phyloP scores from a whole-genome alignment of 495 filamentous ascomycete genomes.

The Neurospora sp. region DNA sequence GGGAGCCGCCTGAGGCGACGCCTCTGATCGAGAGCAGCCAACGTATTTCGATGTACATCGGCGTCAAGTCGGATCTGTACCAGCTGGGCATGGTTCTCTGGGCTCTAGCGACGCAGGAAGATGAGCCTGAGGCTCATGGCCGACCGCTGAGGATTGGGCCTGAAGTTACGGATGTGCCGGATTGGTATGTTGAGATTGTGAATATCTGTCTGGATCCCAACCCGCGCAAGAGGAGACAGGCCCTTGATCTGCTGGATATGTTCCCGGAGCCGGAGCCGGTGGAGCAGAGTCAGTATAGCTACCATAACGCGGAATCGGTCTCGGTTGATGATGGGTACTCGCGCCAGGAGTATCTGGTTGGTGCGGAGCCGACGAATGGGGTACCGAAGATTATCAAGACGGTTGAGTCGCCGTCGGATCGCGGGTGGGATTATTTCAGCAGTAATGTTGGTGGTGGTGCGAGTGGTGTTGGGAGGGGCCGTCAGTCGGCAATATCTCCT shows the following conservation, averaged over 20 bases:
- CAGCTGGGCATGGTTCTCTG: slow-evolving; percentile 97
- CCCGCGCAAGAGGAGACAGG: slow-evolving; percentile 33
- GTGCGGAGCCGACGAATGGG: slow-evolving; percentile 14
- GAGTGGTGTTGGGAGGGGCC: neutral
- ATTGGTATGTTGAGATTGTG: slow-evolving; percentile 35
- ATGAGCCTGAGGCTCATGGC: slow-evolving; percentile 75
- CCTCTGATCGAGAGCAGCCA: slow-evolving; percentile 84
- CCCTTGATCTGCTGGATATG: slow-evolving; percentile 27
- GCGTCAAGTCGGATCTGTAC: slow-evolving; percentile 91
- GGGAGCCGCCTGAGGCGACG: slow-evolving; percentile 92
- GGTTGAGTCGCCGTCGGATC: slow-evolving; percentile 12
- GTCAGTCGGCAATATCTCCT: neutral
- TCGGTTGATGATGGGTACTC: slow-evolving; percentile 26
- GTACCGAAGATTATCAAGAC: slow-evolving; percentile 19
- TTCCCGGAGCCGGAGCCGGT: slow-evolving; percentile 26
- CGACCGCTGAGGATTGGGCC: slow-evolving; percentile 51
- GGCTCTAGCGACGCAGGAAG: slow-evolving; percentile 76
- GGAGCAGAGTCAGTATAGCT: slow-evolving; percentile 18
- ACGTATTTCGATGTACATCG: slow-evolving; percentile 95
- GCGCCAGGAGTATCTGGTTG: slow-evolving; percentile 22
- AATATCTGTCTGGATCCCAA: slow-evolving; percentile 35
- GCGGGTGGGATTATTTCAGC: neutral
- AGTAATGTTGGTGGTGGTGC: neutral
- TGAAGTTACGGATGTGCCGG: slow-evolving; percentile 28
- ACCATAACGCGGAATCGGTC: slow-evolving; percentile 14